Conservation (phyloP, 2,329 filamentous ascomycete genomes). For the Epichloe elymi region DNA sequence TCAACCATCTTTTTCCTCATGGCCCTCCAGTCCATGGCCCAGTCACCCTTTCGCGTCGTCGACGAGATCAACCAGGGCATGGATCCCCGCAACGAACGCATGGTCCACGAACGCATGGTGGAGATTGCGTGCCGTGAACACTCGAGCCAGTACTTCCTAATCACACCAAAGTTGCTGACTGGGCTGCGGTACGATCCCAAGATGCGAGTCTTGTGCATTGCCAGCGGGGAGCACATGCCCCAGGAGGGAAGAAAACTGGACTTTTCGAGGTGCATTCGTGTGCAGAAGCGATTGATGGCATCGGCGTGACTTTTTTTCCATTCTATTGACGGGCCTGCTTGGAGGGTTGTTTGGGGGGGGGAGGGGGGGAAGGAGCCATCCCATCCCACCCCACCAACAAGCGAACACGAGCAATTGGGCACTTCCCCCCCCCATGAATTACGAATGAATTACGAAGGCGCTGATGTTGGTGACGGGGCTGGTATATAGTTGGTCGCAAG, state of each 20-base stretch:
- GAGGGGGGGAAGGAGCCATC: no score
- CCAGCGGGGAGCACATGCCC: conserved; percentile 67
- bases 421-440: not conserved
- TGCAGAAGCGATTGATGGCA: conserved; percentile 28
- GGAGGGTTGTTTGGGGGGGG: no score
- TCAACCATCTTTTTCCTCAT: conserved; percentile 99
- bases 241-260: conserved; percentile 37
- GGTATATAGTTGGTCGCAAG: no score
- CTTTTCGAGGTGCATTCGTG: conserved; percentile 31
- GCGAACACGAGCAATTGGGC: no score
- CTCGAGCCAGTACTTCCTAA: conserved; percentile 83
- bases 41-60: conserved; percentile 92
- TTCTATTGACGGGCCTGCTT: no score
- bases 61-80: conserved; percentile 99
- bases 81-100: conserved; percentile 95
- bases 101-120: conserved; percentile 96
- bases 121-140: conserved; percentile 85
- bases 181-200: conserved; percentile 75
- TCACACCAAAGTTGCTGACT: conserved; percentile 87
- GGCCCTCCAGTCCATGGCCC: conserved; percentile 86
- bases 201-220: conserved; percentile 91
- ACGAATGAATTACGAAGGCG: not conserved
- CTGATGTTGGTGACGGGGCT: not conserved
- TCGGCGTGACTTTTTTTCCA: conserved; percentile 11
- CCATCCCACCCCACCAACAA: no score